phyloP scores from a whole-genome alignment of 768 basidiomycete species.

The Russula foetens region DNA sequence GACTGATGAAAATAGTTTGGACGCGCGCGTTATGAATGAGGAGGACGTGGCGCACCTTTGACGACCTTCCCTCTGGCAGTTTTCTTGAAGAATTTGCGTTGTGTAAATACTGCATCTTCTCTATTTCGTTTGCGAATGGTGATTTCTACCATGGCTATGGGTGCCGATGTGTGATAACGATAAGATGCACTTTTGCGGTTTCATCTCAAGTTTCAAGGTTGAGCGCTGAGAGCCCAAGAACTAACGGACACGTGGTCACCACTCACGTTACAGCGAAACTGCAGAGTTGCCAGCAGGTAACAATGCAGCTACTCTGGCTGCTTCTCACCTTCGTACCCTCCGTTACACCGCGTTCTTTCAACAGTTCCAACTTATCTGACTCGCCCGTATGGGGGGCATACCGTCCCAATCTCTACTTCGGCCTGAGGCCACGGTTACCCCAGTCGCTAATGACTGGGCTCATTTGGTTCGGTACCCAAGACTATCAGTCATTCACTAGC shows the following conservation, averaged over 20 bases:
- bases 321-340: constrained; percentile 36
- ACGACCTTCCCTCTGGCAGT: constrained; percentile 90
- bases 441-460: constrained; percentile 90
- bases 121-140: constrained; percentile 64
- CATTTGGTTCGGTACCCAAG: constrained; percentile 87
- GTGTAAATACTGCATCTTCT: constrained; percentile 66
- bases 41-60: constrained; percentile 50
- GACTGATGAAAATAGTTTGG: constrained; percentile 34
- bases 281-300: neutral
- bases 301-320: constrained; percentile 41
- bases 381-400: constrained; percentile 77
- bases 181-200: neutral
- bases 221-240: too few species aligned
- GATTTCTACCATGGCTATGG: constrained; percentile 43
- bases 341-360: constrained; percentile 32
- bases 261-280: neutral
- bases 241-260: neutral
- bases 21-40: neutral
- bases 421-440: constrained; percentile 75
- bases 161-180: neutral
- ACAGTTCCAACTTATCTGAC: constrained; percentile 33
- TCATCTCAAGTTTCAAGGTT: neutral
- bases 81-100: constrained; percentile 94
- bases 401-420: constrained; percentile 93
- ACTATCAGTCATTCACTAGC: constrained; percentile 67